Conservation (phyloP, 2,329 filamentous ascomycete genomes). For the Juglanconis juglandina region DNA sequence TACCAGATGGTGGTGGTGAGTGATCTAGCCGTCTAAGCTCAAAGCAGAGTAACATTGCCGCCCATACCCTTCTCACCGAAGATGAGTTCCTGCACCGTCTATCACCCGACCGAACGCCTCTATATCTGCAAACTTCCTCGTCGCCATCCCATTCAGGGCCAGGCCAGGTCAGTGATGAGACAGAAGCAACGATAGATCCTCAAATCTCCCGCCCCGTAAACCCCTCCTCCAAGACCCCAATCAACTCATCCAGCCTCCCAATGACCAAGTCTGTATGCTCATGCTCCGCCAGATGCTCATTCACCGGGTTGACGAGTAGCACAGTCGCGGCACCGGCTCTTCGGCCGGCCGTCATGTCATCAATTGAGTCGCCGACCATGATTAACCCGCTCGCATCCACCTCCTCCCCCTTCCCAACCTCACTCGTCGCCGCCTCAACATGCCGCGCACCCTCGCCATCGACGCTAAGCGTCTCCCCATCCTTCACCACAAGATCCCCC, state of each 20-base stretch:
- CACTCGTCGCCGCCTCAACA: slow-evolving; percentile 21
- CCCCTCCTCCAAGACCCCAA: slow-evolving; percentile 70
- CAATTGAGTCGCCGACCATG: slow-evolving; percentile 77
- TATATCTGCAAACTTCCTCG: too few species aligned
- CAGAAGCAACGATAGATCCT: background rate
- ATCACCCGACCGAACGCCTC: too few species aligned
- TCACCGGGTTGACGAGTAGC: slow-evolving; percentile 81
- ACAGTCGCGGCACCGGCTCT: slow-evolving; percentile 85
- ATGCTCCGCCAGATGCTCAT: slow-evolving; percentile 65
- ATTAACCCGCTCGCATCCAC: slow-evolving; percentile 48
- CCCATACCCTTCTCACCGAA: too few species aligned
- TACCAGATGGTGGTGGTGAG: background rate
- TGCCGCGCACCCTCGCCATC: slow-evolving; percentile 17
- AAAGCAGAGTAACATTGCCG: background rate
- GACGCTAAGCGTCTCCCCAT: slow-evolving; percentile 1
- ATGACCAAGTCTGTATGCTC: slow-evolving; percentile 76
- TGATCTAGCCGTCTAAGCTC: background rate
- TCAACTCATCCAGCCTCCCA: slow-evolving; percentile 68
- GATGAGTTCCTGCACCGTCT: too few species aligned
- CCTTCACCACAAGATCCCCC: background rate
- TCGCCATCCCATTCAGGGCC: too few species aligned
- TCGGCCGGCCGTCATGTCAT: slow-evolving; percentile 88
- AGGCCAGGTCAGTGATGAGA: background rate
- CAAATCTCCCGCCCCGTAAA: slow-evolving; percentile 53
- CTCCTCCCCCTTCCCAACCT: slow-evolving; percentile 24